Conservation (phyloP, 129 eudicot species). For the Dittrichia graveolens region DNA sequence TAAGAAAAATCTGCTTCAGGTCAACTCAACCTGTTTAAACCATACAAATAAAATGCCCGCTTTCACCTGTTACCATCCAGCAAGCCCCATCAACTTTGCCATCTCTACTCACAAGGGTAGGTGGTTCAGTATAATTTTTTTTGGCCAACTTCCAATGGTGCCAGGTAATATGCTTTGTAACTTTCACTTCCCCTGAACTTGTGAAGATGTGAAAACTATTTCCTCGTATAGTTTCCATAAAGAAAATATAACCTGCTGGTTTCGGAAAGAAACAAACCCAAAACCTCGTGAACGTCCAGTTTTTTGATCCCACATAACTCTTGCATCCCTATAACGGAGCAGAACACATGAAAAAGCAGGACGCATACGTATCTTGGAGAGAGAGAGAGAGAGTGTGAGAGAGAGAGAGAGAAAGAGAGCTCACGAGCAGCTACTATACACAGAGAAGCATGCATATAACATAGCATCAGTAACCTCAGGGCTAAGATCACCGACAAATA, state of each 20-base stretch:
- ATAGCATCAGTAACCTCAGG: slow-evolving; percentile 91
- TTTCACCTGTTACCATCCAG: not conserved
- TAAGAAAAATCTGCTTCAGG: too few relatives aligned
- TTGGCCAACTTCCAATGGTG: not conserved
- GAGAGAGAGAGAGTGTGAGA: slow-evolving; percentile 27
- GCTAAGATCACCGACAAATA: slow-evolving; percentile 93
- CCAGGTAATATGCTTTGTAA: not conserved
- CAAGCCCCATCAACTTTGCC: not conserved
- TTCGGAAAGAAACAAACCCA: slow-evolving; percentile 87
- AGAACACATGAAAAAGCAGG: not conserved
- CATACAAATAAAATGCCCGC: not conserved
- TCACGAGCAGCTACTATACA: slow-evolving; percentile 79
- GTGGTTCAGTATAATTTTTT: not conserved
- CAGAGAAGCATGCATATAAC: slow-evolving; percentile 76
- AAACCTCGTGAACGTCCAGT: slow-evolving; percentile 90
- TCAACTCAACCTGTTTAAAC: not conserved
- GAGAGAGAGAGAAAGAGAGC: slow-evolving; percentile 32
- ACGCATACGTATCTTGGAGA: not conserved
- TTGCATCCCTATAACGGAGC: slow-evolving; percentile 65
- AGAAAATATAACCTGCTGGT: slow-evolving; percentile 57
- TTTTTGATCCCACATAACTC: slow-evolving; percentile 96
- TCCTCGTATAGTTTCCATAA: slow-evolving; percentile 11
- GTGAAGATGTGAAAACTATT: slow-evolving; percentile 4
- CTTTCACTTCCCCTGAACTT: not conserved
- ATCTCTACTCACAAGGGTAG: not conserved